phyloP scores from a whole-genome alignment of 352 stramenopile genomes.

The Thraustochytrium striatum region DNA sequence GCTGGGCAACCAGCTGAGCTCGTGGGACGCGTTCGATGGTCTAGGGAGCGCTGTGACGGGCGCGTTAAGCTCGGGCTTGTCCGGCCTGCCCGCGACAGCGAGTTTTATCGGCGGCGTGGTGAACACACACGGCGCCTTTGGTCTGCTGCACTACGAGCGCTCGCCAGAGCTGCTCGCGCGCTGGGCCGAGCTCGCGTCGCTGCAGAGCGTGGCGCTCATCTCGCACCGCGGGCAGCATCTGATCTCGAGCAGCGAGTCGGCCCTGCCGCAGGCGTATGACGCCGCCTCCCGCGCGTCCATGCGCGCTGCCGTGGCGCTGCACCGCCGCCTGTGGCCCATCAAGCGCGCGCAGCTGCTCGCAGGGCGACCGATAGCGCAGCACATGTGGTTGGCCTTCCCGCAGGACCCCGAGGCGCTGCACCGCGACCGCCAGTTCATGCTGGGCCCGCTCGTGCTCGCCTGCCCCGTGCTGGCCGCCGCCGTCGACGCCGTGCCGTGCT shows the following conservation, averaged over 20 bases:
- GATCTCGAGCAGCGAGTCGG: no score
- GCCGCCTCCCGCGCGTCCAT: neutral
- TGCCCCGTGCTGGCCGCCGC: slow-evolving; percentile 5
- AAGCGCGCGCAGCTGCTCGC: slow-evolving; percentile 4
- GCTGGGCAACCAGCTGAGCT: slow-evolving; percentile 12
- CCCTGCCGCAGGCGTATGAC: neutral
- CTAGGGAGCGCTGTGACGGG: slow-evolving; percentile 26
- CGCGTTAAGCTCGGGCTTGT: slow-evolving; percentile 10
- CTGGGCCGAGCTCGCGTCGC: slow-evolving; percentile 29
- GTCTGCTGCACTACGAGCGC: neutral
- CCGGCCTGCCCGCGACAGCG: neutral
- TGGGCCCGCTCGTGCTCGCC: neutral
- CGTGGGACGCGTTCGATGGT: slow-evolving; percentile 34
- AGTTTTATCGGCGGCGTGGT: slow-evolving; percentile 20
- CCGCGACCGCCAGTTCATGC: slow-evolving; percentile 25
- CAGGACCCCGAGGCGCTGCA: neutral
- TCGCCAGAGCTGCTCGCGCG: slow-evolving; percentile 1
- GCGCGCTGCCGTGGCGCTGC: neutral
- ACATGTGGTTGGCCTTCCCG: slow-evolving; percentile 27
- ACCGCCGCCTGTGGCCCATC: neutral
- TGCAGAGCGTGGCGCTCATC: neutral
- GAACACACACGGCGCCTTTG: slow-evolving; percentile 17
- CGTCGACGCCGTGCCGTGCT: neutral
- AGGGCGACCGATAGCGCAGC: neutral
- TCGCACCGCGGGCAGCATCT: neutral